phyloP scores from a whole-genome alignment of 306 rosid genomes.

The Psophocarpus tetragonolobus region DNA sequence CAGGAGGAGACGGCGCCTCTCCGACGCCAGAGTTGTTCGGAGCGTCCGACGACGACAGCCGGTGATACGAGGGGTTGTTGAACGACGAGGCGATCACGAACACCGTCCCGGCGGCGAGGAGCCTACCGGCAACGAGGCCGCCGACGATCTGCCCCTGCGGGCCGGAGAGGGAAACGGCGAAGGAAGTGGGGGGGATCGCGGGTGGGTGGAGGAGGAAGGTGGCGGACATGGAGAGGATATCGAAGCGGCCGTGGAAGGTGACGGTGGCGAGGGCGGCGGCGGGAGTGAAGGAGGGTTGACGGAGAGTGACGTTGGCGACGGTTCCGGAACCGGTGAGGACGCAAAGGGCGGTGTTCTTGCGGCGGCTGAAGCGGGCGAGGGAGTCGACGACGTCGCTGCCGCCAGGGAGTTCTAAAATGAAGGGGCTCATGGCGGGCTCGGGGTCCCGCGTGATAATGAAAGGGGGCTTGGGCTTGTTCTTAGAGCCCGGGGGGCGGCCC shows the following conservation, averaged over 20 bases:
- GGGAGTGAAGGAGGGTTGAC: constrained; percentile 55
- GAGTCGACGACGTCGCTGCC: constrained; percentile 76
- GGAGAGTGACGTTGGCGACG: constrained; percentile 54
- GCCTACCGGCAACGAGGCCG: constrained; percentile 56
- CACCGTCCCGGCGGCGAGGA: constrained; percentile 63
- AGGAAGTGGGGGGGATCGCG: background rate
- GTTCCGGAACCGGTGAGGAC: constrained; percentile 69
- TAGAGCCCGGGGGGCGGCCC: constrained; percentile 94
- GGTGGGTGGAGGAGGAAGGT: constrained; percentile 48
- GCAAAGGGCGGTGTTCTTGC: constrained; percentile 61
- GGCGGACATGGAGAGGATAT: constrained; percentile 72
- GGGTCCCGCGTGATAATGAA: constrained; percentile 48
- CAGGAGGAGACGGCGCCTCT: constrained; percentile 44
- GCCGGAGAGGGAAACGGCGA: constrained; percentile 70
- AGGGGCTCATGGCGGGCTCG: constrained; percentile 71
- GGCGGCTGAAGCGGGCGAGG: constrained; percentile 58
- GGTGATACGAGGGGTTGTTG: constrained; percentile 63
- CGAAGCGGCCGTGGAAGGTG: constrained; percentile 65
- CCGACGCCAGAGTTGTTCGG: constrained; percentile 41
- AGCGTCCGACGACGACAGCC: constrained; percentile 50
- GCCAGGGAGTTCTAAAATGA: constrained; percentile 60
- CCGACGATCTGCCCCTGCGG: constrained; percentile 85
- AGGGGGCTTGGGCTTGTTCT: constrained; percentile 69
- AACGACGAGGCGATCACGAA: constrained; percentile 65
- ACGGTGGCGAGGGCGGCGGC: constrained; percentile 43